These are phyloP conservation scores for Pseudozyma pruni DNA, from an alignment of 1,284 basidiomycete species.

Conservation along the genomic window DNA sequence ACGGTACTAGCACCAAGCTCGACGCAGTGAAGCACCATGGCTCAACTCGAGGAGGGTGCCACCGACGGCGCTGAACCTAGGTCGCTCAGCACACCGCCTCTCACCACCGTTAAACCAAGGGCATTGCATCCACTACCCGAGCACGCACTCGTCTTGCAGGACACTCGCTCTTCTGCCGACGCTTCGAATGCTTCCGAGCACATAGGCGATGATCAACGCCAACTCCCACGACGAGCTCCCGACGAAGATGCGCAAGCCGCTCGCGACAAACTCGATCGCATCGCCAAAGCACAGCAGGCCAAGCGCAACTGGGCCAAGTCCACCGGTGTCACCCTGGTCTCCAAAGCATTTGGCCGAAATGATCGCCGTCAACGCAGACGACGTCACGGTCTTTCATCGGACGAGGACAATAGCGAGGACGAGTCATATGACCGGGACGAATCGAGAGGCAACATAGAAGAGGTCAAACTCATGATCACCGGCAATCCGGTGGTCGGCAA, in stretches of 20 bases:
- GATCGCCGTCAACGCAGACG: constrained; percentile 25
- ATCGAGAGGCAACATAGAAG: constrained; percentile 3
- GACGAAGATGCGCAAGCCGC: constrained; percentile 40
- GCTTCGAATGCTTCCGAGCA: background rate
- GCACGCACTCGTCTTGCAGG: constrained; percentile 26
- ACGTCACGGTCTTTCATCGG: constrained; percentile 27
- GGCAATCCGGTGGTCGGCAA: constrained; percentile 49
- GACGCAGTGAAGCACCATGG: background rate
- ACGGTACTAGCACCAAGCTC: background rate
- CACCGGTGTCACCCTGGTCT: constrained; percentile 27
- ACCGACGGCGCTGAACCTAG: background rate
- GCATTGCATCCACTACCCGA: constrained; percentile 37
- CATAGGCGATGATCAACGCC: background rate
- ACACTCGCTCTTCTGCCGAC: constrained; percentile 32
- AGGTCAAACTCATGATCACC: constrained; percentile 56
- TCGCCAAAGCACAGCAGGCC: constrained; percentile 37
- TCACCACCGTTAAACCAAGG: constrained; percentile 20
- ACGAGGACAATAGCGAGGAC: constrained; percentile 24
- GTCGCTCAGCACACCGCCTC: background rate
- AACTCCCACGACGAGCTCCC: constrained; percentile 21
- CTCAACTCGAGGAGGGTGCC: background rate
- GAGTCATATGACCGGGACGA: constrained; percentile 4
- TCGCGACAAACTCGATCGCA: constrained; percentile 45
- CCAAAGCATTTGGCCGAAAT: constrained; percentile 22
- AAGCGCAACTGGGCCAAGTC: constrained; percentile 40